Conservation (phyloP, 2,329 filamentous ascomycete species). For the Alternaria postmessia region DNA sequence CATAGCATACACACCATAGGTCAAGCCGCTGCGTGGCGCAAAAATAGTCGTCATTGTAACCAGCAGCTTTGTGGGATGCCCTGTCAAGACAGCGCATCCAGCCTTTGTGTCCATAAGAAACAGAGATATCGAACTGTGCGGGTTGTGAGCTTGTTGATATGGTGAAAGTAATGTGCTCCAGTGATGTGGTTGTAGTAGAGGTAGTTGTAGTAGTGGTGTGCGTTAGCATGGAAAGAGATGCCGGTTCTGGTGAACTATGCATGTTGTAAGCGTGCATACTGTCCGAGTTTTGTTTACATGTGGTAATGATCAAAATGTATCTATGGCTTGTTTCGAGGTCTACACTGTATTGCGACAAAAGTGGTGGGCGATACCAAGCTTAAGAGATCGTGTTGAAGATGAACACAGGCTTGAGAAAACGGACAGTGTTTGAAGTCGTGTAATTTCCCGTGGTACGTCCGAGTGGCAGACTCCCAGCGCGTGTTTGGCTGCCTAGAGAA, state of each 20-base stretch:
- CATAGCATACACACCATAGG: too few species aligned
- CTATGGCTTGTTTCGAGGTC: background rate
- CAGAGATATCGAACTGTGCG: background rate
- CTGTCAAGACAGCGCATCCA: background rate
- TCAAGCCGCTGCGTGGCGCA: too few species aligned
- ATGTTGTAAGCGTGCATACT: background rate
- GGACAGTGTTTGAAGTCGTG: background rate
- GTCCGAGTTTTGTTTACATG: background rate
- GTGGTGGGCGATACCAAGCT: background rate
- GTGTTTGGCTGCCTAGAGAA: background rate
- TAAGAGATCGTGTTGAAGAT: background rate
- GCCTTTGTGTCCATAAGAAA: background rate
- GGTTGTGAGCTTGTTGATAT: background rate
- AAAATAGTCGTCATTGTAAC: background rate
- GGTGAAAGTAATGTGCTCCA: background rate
- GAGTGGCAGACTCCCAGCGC: background rate
- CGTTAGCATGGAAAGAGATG: background rate
- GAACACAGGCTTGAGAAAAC: background rate
- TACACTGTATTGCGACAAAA: background rate
- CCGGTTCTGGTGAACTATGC: background rate
- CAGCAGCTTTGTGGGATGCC: background rate
- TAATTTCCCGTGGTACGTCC: background rate
- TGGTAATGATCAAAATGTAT: background rate
- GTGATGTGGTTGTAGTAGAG: background rate
- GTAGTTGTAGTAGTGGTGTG: background rate